These are phyloP conservation scores for Peziza echinospora DNA, from an alignment of 495 filamentous ascomycete species.

Conservation along the genomic window DNA sequence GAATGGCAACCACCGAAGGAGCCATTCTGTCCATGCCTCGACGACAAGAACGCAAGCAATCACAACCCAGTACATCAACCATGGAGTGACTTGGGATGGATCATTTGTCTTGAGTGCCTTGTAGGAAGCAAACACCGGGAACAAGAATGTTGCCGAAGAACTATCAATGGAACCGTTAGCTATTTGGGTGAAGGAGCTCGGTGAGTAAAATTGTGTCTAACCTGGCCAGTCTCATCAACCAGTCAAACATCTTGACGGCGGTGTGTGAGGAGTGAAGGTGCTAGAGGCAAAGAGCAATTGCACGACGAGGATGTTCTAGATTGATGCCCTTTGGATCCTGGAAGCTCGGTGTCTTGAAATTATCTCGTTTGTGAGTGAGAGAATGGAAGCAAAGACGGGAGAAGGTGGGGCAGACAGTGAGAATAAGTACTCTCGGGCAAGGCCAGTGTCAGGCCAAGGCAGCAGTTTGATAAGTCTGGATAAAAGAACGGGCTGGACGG, in stretches of 20 bases:
- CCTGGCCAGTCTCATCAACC: not conserved
- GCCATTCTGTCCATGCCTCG: slow-evolving; percentile 50
- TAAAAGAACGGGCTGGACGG: no score
- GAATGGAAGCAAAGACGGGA: no score
- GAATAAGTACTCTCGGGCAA: no score
- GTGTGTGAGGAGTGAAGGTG: no score
- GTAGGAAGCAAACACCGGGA: slow-evolving; percentile 93
- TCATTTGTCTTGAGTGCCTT: slow-evolving; percentile 89
- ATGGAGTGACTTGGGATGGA: slow-evolving; percentile 81
- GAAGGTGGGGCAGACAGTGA: no score
- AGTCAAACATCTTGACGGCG: not conserved
- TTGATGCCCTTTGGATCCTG: no score
- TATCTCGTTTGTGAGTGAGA: no score
- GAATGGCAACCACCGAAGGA: slow-evolving; percentile 52
- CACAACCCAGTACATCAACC: slow-evolving; percentile 99
- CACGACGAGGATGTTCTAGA: no score
- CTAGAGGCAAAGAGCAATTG: no score
- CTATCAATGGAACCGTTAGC: slow-evolving; percentile 22
- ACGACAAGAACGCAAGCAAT: slow-evolving; percentile 57
- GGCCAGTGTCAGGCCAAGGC: no score
- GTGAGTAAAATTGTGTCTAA: not conserved
- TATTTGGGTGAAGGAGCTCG: not conserved
- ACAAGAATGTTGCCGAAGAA: slow-evolving; percentile 73
- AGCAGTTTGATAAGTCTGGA: no score
- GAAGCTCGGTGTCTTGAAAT: no score